A percentile compares a stretch with the other conserved stretches of the same genome.
These are phyloP conservation scores for Aureobasidium sp. DNA, from an alignment of 2,329 filamentous ascomycete genomes.

Conservation along the genomic window DNA sequence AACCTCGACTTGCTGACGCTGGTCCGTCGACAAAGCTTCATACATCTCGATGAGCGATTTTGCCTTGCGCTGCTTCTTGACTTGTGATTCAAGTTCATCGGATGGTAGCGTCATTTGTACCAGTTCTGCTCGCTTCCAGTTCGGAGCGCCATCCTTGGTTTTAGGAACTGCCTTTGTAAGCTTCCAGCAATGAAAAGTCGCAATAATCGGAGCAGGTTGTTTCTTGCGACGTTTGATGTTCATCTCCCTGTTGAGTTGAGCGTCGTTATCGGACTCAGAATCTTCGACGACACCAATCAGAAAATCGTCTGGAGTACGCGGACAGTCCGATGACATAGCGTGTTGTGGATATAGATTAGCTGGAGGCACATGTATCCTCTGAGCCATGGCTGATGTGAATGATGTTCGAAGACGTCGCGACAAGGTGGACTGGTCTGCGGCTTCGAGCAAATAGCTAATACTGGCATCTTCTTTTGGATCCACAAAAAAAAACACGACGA, in stretches of 20 bases:
- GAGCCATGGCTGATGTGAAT: neutral
- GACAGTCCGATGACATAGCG: neutral
- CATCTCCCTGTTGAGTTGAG: neutral
- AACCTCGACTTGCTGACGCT: slow-evolving; percentile 5
- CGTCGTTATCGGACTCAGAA: neutral
- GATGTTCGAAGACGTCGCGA: too few relatives aligned
- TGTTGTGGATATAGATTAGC: neutral
- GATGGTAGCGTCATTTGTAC: slow-evolving; percentile 1
- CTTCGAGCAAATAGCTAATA: neutral
- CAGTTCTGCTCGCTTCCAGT: slow-evolving; percentile 4
- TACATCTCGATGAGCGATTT: slow-evolving; percentile 2
- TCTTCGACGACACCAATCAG: neutral
- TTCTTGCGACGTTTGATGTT: neutral
- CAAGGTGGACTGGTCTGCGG: neutral
- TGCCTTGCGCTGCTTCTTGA: neutral
- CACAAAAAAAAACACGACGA: neutral
- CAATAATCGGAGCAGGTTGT: neutral
- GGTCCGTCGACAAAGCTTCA: neutral
- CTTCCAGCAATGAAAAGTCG: slow-evolving; percentile 4
- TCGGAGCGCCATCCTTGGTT: neutral
- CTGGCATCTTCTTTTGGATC: neutral
- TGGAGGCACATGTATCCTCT: neutral
- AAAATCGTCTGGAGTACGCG: neutral
- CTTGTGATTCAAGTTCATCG: slow-evolving; percentile 1
- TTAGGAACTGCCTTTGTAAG: neutral